These are phyloP conservation scores for Dictyostelium intermedium DNA, from an alignment of 78 protist genomes.

Conservation along the genomic window DNA sequence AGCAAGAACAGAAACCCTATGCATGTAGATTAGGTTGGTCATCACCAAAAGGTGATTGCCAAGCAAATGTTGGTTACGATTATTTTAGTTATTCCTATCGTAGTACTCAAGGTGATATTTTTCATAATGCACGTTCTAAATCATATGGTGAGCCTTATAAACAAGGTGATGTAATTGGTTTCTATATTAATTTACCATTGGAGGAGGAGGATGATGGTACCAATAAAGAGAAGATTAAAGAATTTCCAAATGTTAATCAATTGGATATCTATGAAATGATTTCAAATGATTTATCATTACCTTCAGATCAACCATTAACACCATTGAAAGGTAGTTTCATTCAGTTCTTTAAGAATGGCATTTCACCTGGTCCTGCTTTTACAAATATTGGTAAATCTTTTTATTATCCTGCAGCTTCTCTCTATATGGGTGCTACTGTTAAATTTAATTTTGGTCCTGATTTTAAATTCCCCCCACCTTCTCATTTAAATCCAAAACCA, in stretches of 20 bases:
- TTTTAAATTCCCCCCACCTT: slow-evolving; percentile 63
- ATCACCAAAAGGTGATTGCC: slow-evolving; percentile 38
- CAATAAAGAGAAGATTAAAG: not conserved
- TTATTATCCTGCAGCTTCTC: slow-evolving; percentile 73
- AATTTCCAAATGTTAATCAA: slow-evolving; percentile 24
- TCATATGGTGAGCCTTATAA: slow-evolving; percentile 45
- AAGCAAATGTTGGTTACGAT: slow-evolving; percentile 81
- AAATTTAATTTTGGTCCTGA: slow-evolving; percentile 77
- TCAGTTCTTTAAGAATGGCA: slow-evolving; percentile 72
- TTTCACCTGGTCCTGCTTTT: slow-evolving; percentile 64
- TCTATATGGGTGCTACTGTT: slow-evolving; percentile 62
- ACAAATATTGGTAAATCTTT: slow-evolving; percentile 20
- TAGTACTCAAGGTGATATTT: slow-evolving; percentile 71
- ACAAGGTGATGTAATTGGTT: slow-evolving; percentile 58
- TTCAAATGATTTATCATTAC: not conserved
- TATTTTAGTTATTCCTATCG: slow-evolving; percentile 59
- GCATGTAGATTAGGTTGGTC: slow-evolving; percentile 75
- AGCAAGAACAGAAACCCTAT: not conserved
- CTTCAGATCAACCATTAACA: not conserved
- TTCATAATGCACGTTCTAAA: slow-evolving; percentile 21
- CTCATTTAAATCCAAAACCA: slow-evolving; percentile 12
- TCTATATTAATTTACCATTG: slow-evolving; percentile 51
- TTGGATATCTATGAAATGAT: slow-evolving; percentile 26
- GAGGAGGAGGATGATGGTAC: not conserved
- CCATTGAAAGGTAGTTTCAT: slow-evolving; percentile 16